Conservation (phyloP, 176 grass and related monocot species). For the Calamus simplicifolius region DNA sequence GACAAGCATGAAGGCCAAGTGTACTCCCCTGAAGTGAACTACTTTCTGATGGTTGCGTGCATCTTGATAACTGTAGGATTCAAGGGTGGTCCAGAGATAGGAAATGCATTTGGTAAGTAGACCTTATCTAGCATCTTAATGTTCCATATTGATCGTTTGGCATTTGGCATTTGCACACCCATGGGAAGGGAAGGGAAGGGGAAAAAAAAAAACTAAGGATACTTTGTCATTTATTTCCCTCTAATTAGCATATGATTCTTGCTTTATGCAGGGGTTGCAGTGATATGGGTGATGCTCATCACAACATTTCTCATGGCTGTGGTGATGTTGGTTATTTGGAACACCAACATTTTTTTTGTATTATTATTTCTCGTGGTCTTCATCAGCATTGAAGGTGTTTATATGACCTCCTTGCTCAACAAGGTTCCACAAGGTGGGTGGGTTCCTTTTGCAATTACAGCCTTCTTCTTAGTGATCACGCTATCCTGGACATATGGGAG, state of each 20-base stretch:
- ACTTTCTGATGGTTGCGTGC: no score
- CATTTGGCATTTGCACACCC: no score
- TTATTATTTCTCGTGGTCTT: slow-evolving; percentile 32
- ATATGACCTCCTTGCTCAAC: slow-evolving; percentile 65
- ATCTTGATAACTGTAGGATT: no score
- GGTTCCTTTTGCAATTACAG: slow-evolving; percentile 76
- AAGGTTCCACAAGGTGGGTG: slow-evolving; percentile 67
- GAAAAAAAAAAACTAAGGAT: no score
- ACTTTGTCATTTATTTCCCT: background rate
- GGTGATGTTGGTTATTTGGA: slow-evolving; percentile 68
- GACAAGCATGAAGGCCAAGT: no score
- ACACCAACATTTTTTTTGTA: slow-evolving; percentile 25
- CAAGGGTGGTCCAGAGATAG: no score
- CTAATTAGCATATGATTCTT: background rate
- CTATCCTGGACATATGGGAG: slow-evolving; percentile 77
- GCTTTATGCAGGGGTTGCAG: slow-evolving; percentile 48
- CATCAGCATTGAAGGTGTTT: slow-evolving; percentile 36
- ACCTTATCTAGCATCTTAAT: no score
- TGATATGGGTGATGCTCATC: slow-evolving; percentile 94
- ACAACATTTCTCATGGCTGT: slow-evolving; percentile 54
- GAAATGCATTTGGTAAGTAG: slow-evolving; percentile 59
- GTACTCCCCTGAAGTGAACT: no score
- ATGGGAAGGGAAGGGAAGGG: no score
- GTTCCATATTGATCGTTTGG: no score
- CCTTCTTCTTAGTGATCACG: slow-evolving; percentile 57